Percentiles rank a stretch among this genome's conserved stretches.
These are phyloP conservation scores for Plantago ovata DNA, from an alignment of 257 asterid species.

Conservation along the genomic window DNA sequence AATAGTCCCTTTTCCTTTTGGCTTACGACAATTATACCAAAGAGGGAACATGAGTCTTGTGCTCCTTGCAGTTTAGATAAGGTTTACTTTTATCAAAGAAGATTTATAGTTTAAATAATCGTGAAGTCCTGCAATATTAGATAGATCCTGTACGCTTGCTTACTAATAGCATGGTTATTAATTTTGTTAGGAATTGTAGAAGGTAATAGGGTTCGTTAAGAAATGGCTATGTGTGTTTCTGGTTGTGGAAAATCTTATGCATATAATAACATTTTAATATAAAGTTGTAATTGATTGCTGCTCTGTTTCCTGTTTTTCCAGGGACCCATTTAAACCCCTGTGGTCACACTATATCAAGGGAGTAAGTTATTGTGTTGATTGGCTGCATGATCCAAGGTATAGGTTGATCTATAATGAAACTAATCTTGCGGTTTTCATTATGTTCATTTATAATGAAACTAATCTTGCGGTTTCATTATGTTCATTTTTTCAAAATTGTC, in stretches of 20 bases:
- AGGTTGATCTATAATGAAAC: constrained; percentile 16
- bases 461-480: too few species aligned
- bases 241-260: not conserved
- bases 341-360: constrained; percentile 62
- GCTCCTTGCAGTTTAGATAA: too few species aligned
- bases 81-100: too few species aligned
- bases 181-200: not conserved
- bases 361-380: constrained; percentile 55
- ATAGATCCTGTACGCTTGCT: not conserved
- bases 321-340: constrained; percentile 91
- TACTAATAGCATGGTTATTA: not conserved
- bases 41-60: too few species aligned
- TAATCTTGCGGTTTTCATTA: constrained; percentile 5
- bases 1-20: too few species aligned
- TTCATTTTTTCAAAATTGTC: constrained; percentile 15
- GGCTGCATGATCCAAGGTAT: constrained; percentile 87
- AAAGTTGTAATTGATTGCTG: constrained; percentile 17
- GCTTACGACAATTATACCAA: too few species aligned
- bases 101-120: not conserved
- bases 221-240: too few species aligned
- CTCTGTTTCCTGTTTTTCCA: constrained; percentile 31
- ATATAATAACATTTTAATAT: too few species aligned
- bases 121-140: not conserved
- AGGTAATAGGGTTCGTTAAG: too few species aligned
- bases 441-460: constrained; percentile 22